Evolutionary conservation across 202 grass and related monocot species (phyloP), one percentile per base, ranked within the genome.

Genomic region (Setaria viridis): DNA sequence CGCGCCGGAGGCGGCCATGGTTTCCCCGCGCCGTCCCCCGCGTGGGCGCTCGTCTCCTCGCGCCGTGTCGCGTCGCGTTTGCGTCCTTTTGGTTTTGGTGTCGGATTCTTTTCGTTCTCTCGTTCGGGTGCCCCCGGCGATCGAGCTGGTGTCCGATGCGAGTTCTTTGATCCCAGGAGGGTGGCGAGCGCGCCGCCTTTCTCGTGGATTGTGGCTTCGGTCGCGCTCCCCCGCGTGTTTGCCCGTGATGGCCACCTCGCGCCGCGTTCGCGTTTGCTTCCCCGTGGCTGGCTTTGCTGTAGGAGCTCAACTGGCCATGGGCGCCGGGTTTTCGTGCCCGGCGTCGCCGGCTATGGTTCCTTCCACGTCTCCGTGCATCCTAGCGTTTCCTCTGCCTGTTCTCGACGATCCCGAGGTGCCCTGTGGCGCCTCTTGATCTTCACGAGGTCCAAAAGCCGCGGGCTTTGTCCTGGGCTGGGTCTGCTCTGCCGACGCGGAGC

Each of bases 91-190:
- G 80, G 80, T 76, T 76, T 66, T 12, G 35, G 48, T 33, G 78
- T 82, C 48, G 47, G 79, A 50, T 80, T 90, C 78, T 32, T 35
- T 12, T 10, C 19, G 58, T 73, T 46, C 80, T 32, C 11, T 80
- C 30, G 51, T 14, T 50, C 59, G 3, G 42, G 34, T 16, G 71
- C 30, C 20, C 15, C 5, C 66, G 60, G 50, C 13, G 59, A 87
- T 87, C 74, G 43, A 50, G 58, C 7, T 58, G 75, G 35, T 32
- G 74, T 73, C 29, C 34, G 48, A 39, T 88, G 59, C 55, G 73
- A 74, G 81, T 11, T 65, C 46, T 68, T 62, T 76, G 72, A 86
- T 60, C 72, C 64, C 12, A 25, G 37, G 70, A 51, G 67, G 65
- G 73, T 67, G 29, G 84, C 11, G 73, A 11, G 56, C 63, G 64